phyloP scores from a whole-genome alignment of 148 eudicot genomes.

The Amaranthus palmeri region DNA sequence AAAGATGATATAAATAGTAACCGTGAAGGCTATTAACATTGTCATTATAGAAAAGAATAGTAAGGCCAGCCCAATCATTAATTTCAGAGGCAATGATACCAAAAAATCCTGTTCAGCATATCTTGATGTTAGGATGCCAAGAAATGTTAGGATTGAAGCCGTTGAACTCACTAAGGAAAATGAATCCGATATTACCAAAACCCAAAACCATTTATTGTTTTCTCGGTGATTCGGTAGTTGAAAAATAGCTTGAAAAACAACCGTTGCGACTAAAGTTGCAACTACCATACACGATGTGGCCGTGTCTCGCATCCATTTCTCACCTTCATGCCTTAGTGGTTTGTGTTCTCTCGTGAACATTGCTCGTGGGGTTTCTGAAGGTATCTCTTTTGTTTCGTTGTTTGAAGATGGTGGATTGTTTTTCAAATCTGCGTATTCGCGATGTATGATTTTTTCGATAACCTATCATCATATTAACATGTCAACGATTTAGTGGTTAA shows the following conservation, averaged over 20 bases:
- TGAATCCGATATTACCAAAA: conserved; percentile 6
- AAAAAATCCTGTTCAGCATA: conserved; percentile 34
- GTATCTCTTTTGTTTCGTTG: neutral
- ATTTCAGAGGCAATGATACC: conserved; percentile 7
- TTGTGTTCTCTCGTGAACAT: conserved; percentile 19
- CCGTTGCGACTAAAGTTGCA: conserved; percentile 30
- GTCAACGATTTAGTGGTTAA: too few relatives aligned
- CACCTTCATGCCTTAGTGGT: conserved; percentile 1
- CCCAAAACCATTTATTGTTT: conserved; percentile 7
- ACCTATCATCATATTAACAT: neutral
- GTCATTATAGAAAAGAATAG: conserved; percentile 7
- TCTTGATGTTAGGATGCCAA: conserved; percentile 35
- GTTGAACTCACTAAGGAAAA: neutral
- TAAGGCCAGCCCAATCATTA: neutral
- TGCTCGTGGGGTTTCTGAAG: conserved; percentile 11
- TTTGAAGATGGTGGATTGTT: neutral
- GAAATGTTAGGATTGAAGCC: conserved; percentile 24
- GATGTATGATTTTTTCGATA: neutral
- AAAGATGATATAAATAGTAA: neutral
- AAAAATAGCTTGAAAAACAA: conserved; percentile 8
- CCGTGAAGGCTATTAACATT: conserved; percentile 6
- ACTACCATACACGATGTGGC: conserved; percentile 31
- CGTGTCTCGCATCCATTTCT: conserved; percentile 7
- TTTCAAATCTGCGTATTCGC: conserved; percentile 3
- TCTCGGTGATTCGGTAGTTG: conserved; percentile 23